Percentiles rank a stretch among this genome's conserved stretches.
Evolutionary conservation across 345 rosid genomes (phyloP).

Genomic region (Camelina neglecta): DNA sequence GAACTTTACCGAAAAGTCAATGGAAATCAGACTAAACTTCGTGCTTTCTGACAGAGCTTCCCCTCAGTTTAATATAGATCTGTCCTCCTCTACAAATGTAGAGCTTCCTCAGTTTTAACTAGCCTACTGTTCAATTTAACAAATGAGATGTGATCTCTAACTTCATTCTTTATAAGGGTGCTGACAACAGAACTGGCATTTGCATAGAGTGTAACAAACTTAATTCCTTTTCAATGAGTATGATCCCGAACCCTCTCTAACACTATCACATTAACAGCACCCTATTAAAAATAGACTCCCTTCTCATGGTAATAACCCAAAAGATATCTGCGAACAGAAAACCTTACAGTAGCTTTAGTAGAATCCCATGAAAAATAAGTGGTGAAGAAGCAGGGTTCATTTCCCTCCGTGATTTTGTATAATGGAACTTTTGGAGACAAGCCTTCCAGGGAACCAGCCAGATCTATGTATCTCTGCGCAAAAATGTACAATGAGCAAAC

Average conservation of each 20-base stretch:
- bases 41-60: conserved; percentile 8
- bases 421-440: conserved; percentile 83
- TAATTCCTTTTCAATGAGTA: not conserved
- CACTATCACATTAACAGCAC: conserved; percentile 15
- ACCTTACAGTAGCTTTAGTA: conserved; percentile 75
- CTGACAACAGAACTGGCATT: conserved; percentile 4
- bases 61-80: not conserved
- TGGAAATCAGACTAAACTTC: not conserved
- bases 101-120: conserved; percentile 7
- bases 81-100: not conserved
- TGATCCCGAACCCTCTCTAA: conserved; percentile 1
- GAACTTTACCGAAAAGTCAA: not conserved
- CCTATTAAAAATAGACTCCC: conserved; percentile 4
- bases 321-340: conserved; percentile 4
- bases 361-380: conserved; percentile 90
- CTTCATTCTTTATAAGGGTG: not conserved
- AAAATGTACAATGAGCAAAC: conserved; percentile 38
- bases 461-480: conserved; percentile 78
- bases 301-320: conserved; percentile 15
- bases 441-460: conserved; percentile 84
- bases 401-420: conserved; percentile 92
- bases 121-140: not conserved
- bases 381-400: conserved; percentile 95
- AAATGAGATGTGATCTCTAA: conserved; percentile 27
- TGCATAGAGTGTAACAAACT: conserved; percentile 6